Base-by-base conservation (phyloP, 768 basidiomycete species). In the Tulasnella sp. region DNA sequence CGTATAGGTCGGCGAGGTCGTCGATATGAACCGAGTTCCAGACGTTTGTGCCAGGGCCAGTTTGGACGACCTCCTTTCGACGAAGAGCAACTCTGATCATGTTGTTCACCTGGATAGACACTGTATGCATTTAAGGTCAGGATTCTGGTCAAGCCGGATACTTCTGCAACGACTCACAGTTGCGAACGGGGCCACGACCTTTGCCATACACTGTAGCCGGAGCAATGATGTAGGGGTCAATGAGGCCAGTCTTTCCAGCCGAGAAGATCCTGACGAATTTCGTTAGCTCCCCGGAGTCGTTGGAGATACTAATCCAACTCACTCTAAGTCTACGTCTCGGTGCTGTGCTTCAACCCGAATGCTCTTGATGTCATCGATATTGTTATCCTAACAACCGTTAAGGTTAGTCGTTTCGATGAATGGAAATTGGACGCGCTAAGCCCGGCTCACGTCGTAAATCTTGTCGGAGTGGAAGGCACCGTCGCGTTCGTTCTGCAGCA, bases 21-120 rank as follows among this genome's bases (percentile, higher is more conserved):
- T 76, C 74, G 44, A 85, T 84, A 74, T 85, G 82, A 8, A 85
- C 84, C 69, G 81, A 81, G 54, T 82, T 82, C 84, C 84, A 85
- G 18, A 79, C 64, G 77, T 84, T 85, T 24, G 76, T 77, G 31
- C 83, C 84, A 44, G 83, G 76, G 8, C 84, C 84, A 28, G 83
- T 78, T 72, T 82, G 83, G 48, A 83, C 81, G 28, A 83, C 77
- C 75, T 83, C 80, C n/a, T 80, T 80, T 37, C 79, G 77, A 69
- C 82, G 73, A 20, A 85, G 44, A 6, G 83, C 81, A 1, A 72
- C 46, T 34, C 78, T 80, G 28, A 84, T 80, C 41, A 82, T 72
- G 16, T 40, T 75, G 40, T 84, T 84, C 42, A 84, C 72, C 78
- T 84, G 84, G 58, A 82, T 81, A 24, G 84, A 83, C 7, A 85